Conservation (phyloP, 805 yeast genomes). For the Kuraishia molischiana region DNA sequence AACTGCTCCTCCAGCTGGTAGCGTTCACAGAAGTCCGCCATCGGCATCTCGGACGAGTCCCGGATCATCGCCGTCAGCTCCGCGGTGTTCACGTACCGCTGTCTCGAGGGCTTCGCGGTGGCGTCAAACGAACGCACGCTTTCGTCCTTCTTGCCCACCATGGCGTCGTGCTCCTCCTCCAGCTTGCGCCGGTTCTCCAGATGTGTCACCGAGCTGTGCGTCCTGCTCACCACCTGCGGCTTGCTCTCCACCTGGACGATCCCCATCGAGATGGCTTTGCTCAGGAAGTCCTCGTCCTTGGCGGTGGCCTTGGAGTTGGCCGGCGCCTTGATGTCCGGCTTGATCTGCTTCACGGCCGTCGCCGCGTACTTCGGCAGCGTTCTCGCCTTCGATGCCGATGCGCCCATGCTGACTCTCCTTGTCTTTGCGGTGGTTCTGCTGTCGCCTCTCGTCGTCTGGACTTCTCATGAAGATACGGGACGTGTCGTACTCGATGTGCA, state of each 20-base stretch:
- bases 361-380: not conserved
- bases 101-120: not conserved
- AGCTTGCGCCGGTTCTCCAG: not conserved
- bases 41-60: not conserved
- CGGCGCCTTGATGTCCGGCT: not conserved
- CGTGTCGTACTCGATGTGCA: too few species aligned
- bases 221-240: not conserved
- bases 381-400: not conserved
- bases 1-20: constrained; percentile 1
- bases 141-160: not conserved
- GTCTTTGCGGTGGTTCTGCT: too few species aligned
- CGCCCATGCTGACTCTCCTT: too few species aligned
- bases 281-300: constrained; percentile 1
- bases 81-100: not conserved
- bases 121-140: not conserved
- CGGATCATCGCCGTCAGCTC: constrained; percentile 1
- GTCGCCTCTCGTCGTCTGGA: too few species aligned
- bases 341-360: not conserved
- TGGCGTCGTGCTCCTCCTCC: not conserved
- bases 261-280: constrained; percentile 2
- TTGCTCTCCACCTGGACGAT: not conserved
- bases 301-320: too few species aligned
- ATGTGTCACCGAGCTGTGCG: not conserved
- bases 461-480: too few species aligned
- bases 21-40: not conserved